A percentile compares a stretch with the other conserved stretches of the same genome.
phyloP scores from a whole-genome alignment of 495 filamentous ascomycete species.

The Penicillium ochrochloron region DNA sequence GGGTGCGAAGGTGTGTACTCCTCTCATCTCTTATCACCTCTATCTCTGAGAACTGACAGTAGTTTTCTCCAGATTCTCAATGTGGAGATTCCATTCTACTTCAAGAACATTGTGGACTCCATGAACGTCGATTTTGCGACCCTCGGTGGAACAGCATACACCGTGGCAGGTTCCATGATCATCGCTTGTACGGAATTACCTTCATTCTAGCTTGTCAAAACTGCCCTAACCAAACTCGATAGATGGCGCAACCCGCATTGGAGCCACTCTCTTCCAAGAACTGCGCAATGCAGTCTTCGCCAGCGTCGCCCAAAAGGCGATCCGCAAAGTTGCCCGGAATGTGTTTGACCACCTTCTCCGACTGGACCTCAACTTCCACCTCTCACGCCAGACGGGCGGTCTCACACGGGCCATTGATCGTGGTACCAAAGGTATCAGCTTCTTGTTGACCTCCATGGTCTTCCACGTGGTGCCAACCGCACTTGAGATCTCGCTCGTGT shows the following conservation, averaged over 20 bases:
- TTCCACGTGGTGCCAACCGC: conserved; percentile 96
- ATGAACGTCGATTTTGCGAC: conserved; percentile 94
- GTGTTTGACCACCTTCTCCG: conserved; percentile 90
- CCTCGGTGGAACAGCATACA: conserved; percentile 82
- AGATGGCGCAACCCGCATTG: conserved; percentile 88
- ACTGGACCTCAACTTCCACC: conserved; percentile 91
- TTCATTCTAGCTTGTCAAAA: conserved; percentile 1
- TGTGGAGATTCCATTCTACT: conserved; percentile 98
- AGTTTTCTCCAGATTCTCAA: conserved; percentile 69
- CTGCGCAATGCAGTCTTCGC: conserved; percentile 95
- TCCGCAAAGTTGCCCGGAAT: conserved; percentile 85
- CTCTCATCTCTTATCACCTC: too few species aligned
- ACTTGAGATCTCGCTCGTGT: conserved; percentile 92
- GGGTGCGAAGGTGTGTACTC: conserved; percentile 72
- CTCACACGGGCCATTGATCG: conserved; percentile 93
- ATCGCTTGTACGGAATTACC: conserved; percentile 66
- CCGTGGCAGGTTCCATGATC: conserved; percentile 89
- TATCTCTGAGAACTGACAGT: conserved; percentile 21
- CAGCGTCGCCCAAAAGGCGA: conserved; percentile 95
- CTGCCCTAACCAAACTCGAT: conserved; percentile 11
- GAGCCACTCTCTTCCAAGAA: conserved; percentile 87
- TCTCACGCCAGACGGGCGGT: conserved; percentile 91
- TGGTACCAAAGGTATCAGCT: conserved; percentile 97
- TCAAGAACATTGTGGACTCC: conserved; percentile 93
- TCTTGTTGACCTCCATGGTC: conserved; percentile 95